Evolutionary conservation across 2,329 filamentous ascomycete species (phyloP), one percentile per base, ranked within the genome.

Genomic region (Paracoccidioides brasiliensis): DNA sequence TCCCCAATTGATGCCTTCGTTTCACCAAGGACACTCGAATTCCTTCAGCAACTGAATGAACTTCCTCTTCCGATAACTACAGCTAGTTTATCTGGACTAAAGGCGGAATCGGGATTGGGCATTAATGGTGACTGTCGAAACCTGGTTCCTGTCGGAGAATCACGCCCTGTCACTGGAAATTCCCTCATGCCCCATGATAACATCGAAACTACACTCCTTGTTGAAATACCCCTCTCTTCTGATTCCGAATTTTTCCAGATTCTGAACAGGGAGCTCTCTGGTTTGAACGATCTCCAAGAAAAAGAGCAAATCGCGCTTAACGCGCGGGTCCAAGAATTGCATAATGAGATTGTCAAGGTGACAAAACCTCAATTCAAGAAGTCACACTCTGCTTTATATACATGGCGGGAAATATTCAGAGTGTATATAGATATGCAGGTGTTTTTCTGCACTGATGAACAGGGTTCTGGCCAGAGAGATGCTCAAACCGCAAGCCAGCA

Each of bases 321-420:
- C 48, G 66, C 68, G 4, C 78, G 88, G 57, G 85, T 94, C 53
- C 71, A 75, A 32, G 70, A 74, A 5, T 76, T 95, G 0, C 85
- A 86, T 3, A 73, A 78, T 33, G 78, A 84, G 35, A 78, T 95
- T 28, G 76, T 81, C 32, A 74, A 75, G 46, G 76, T 65, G 38
- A 58, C 88, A 6, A 81, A 85, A 0, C 80, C 81, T 57, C 86
- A 86, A 3, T 79, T 79, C 22, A 78, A 80, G 48, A 81, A 79
- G 58, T 83, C 76, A 46, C 76, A 72, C 53, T 72, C 78, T 46
- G 86, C 93, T 65, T 72, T 94, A 30, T 80, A 83, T 54, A 79
- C 78, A 41, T 95, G 89, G 89, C 81, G 89, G 51, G 79, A 85
- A 60, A 83, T 95, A 59, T 91, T 95, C 63, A 83, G 89, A 57